Evolutionary conservation across 192 early-diverging fungal genomes (phyloP).

Genomic region (Mortierella hygrophila): DNA sequence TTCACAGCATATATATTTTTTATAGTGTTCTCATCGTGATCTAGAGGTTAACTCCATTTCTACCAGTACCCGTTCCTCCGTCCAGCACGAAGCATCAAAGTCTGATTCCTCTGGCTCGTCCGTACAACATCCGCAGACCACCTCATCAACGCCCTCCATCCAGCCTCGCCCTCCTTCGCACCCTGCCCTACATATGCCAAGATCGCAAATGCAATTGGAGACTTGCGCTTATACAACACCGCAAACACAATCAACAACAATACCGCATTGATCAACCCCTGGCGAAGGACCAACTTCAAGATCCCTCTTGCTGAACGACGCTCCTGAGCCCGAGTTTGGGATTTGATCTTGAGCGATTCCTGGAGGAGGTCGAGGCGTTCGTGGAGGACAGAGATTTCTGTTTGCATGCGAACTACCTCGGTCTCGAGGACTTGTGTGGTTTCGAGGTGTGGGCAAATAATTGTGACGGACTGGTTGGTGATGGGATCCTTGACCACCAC

Average conservation of each 20-base stretch:
- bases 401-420: constrained; percentile 34
- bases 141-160: constrained; percentile 44
- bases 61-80: constrained; percentile 52
- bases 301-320: constrained; percentile 41
- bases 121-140: constrained; percentile 30
- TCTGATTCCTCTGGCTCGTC: constrained; percentile 22
- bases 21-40: too few relatives aligned
- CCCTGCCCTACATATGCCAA: constrained; percentile 43
- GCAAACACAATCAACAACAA: constrained; percentile 51
- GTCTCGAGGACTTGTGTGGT: constrained; percentile 32
- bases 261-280: constrained; percentile 47
- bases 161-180: constrained; percentile 38
- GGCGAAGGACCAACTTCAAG: constrained; percentile 34
- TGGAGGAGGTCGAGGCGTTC: constrained; percentile 48
- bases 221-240: constrained; percentile 42
- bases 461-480: constrained; percentile 32
- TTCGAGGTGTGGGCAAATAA: constrained; percentile 34
- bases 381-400: constrained; percentile 47
- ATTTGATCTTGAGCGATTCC: constrained; percentile 45
- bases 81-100: constrained; percentile 36
- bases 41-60: too few relatives aligned
- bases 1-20: too few relatives aligned
- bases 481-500: constrained; percentile 36
- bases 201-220: constrained; percentile 52
- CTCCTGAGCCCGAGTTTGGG: constrained; percentile 28